phyloP scores from a whole-genome alignment of 1,284 basidiomycete genomes.

The Coniferiporia weirii region DNA sequence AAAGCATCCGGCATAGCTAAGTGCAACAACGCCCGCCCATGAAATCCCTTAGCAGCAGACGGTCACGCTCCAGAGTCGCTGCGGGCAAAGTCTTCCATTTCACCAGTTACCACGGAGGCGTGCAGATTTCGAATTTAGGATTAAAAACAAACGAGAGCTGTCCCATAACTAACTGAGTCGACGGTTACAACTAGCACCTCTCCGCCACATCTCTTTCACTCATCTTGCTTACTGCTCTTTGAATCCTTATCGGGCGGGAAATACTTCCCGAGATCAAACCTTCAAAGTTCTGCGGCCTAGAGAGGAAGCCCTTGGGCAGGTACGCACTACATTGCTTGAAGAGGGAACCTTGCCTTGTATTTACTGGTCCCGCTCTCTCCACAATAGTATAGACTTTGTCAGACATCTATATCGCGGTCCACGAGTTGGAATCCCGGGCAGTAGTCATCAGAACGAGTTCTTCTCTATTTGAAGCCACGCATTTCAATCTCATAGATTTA shows the following conservation, averaged over 20 bases:
- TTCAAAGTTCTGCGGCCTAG: conserved; percentile 1
- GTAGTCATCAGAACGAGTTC: conserved; percentile 9
- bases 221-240: not conserved
- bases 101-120: not conserved
- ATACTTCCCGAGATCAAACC: not conserved
- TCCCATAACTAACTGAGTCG: not conserved
- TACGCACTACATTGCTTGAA: conserved; percentile 3
- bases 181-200: not conserved
- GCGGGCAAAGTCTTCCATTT: not conserved
- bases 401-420: conserved; percentile 13
- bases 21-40: not conserved
- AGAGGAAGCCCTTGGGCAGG: conserved; percentile 12
- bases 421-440: not conserved
- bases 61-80: not conserved
- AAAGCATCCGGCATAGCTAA: not conserved
- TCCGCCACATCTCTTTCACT: not conserved
- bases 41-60: not conserved
- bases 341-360: conserved; percentile 10
- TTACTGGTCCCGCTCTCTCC: conserved; percentile 13
- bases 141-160: not conserved
- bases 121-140: not conserved
- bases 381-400: conserved; percentile 11
- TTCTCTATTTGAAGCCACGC: conserved; percentile 1
- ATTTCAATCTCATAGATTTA: not conserved
- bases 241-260: not conserved